A percentile compares a stretch with the other conserved stretches of the same genome.
Evolutionary conservation across 495 filamentous ascomycete species (phyloP).

Genomic region (Pseudotulostoma volvatum): DNA sequence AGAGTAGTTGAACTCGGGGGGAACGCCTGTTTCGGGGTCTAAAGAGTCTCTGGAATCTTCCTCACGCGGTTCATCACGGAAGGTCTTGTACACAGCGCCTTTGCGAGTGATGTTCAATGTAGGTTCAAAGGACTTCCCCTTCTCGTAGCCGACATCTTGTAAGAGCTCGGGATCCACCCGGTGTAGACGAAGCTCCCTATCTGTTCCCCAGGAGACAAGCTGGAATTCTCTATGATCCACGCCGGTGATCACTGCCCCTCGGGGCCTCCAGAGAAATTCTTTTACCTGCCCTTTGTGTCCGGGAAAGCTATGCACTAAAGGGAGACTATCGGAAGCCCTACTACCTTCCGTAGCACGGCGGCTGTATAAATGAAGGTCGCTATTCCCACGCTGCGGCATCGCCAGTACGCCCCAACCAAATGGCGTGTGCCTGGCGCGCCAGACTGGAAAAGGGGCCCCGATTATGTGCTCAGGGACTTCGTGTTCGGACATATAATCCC

Average conservation of each 20-base stretch:
- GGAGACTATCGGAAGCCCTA: slow-evolving; percentile 27
- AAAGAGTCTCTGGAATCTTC: slow-evolving; percentile 18
- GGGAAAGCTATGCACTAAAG: slow-evolving; percentile 53
- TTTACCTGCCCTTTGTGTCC: slow-evolving; percentile 79
- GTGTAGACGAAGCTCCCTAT: slow-evolving; percentile 68
- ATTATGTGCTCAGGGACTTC: slow-evolving; percentile 59
- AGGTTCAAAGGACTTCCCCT: slow-evolving; percentile 45
- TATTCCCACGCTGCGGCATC: slow-evolving; percentile 81
- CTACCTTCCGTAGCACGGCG: slow-evolving; percentile 33
- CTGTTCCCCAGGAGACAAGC: slow-evolving; percentile 82
- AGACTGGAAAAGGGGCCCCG: slow-evolving; percentile 69
- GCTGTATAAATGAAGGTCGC: slow-evolving; percentile 75
- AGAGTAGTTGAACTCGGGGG: slow-evolving; percentile 7
- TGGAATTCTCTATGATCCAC: slow-evolving; percentile 86
- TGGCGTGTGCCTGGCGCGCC: slow-evolving; percentile 86
- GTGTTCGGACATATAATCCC: slow-evolving; percentile 55
- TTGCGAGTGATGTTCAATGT: slow-evolving; percentile 62
- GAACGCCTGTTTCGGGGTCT: slow-evolving; percentile 3
- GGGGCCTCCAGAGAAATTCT: slow-evolving; percentile 81
- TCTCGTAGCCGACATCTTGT: slow-evolving; percentile 57
- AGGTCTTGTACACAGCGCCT: slow-evolving; percentile 75
- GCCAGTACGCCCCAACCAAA: slow-evolving; percentile 77
- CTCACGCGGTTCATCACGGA: slow-evolving; percentile 40
- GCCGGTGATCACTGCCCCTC: slow-evolving; percentile 53
- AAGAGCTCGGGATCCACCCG: slow-evolving; percentile 48